Evolutionary conservation across 2,329 filamentous ascomycete genomes (phyloP).

Genomic region (Penicillium sp.): DNA sequence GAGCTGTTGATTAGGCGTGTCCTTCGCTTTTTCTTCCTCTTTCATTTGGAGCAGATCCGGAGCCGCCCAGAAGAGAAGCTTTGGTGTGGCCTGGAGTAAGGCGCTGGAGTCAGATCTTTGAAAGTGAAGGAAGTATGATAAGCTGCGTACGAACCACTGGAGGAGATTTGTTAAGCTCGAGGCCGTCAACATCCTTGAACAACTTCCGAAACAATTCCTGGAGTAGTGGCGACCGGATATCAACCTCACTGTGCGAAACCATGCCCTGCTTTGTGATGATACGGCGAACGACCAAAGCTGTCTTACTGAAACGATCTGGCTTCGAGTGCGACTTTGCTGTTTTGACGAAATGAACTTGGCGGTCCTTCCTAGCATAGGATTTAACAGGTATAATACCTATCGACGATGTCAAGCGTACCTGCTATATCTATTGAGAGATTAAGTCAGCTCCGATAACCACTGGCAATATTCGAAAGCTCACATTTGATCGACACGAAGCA

Average conservation of each 20-base stretch:
- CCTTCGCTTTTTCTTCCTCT: slow-evolving; percentile 4
- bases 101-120: too few relatives aligned
- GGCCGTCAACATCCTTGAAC: background rate
- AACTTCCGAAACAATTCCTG: background rate
- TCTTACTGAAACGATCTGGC: slow-evolving; percentile 10
- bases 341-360: too few relatives aligned
- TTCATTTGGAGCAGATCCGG: background rate
- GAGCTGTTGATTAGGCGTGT: background rate
- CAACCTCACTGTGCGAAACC: slow-evolving; percentile 5
- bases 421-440: too few relatives aligned
- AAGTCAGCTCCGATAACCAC: too few relatives aligned
- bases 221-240: slow-evolving; percentile 6
- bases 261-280: slow-evolving; percentile 6
- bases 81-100: background rate
- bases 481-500: slow-evolving; percentile 10
- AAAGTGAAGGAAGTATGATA: too few relatives aligned
- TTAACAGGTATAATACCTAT: background rate
- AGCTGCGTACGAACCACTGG: background rate
- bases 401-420: too few relatives aligned
- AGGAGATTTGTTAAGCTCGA: slow-evolving; percentile 6
- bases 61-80: slow-evolving; percentile 5
- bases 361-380: background rate
- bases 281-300: slow-evolving; percentile 6
- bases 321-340: background rate
- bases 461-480: background rate